These are phyloP conservation scores for Oryza coarctata DNA, from an alignment of 176 grass and related monocot genomes.

Conservation along the genomic window DNA sequence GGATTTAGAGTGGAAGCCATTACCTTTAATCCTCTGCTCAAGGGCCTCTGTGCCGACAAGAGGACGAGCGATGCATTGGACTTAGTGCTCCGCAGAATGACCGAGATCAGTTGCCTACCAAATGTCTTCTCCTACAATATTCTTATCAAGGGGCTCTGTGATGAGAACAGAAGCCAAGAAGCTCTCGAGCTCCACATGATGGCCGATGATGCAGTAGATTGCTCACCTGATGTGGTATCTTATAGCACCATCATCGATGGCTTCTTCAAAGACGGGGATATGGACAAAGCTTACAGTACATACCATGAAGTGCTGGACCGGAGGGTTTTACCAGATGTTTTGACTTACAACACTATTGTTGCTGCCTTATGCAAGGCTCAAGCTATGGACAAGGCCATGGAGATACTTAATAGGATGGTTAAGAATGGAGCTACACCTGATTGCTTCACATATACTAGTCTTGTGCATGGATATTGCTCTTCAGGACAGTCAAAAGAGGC, in stretches of 20 bases:
- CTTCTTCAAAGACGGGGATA: slow-evolving; percentile 7
- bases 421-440: background rate
- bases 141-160: background rate
- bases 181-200: slow-evolving; percentile 23
- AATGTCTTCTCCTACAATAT: too few species aligned
- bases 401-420: too few species aligned
- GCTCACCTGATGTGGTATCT: background rate
- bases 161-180: background rate
- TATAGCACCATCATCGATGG: slow-evolving; percentile 24
- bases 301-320: slow-evolving; percentile 27
- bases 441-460: background rate
- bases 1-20: background rate
- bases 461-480: too few species aligned
- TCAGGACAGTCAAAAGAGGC: too few species aligned
- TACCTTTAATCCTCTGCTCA: background rate
- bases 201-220: background rate
- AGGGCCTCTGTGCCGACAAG: too few species aligned
- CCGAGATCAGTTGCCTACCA: too few species aligned
- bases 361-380: background rate
- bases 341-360: slow-evolving; percentile 19
- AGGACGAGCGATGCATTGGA: too few species aligned
- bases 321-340: background rate
- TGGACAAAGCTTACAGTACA: background rate
- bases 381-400: too few species aligned
- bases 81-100: too few species aligned